Conservation (phyloP, 257 asterid species). For the Parsonsia alboflavescens region DNA sequence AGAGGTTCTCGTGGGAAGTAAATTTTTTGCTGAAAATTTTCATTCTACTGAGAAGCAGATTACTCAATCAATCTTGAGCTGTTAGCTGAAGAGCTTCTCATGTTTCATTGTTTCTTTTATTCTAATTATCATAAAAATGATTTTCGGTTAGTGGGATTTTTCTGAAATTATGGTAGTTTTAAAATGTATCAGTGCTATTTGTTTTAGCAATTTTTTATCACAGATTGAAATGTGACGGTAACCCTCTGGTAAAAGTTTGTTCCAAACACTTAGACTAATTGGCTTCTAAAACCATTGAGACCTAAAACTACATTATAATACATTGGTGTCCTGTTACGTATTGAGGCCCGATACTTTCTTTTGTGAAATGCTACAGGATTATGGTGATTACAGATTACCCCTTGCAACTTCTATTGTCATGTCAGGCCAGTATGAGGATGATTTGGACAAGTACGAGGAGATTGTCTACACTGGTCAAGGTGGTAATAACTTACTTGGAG, state of each 20-base stretch:
- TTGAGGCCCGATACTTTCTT: background rate
- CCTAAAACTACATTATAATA: background rate
- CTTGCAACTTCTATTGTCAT: constrained; percentile 62
- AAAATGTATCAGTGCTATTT: background rate
- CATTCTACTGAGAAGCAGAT: background rate
- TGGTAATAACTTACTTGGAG: constrained; percentile 71
- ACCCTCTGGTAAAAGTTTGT: background rate
- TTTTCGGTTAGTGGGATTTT: too few species aligned
- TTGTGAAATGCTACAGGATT: constrained; percentile 35
- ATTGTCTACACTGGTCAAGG: constrained; percentile 92
- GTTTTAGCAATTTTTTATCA: background rate
- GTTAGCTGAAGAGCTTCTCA: background rate
- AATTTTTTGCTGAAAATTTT: background rate
- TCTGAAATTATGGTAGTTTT: background rate
- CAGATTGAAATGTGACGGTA: background rate
- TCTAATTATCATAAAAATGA: too few species aligned
- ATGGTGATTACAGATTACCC: constrained; percentile 41
- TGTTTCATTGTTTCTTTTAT: background rate
- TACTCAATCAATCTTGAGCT: background rate
- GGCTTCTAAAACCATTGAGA: background rate
- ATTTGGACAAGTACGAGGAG: constrained; percentile 69
- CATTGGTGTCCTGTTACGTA: background rate
- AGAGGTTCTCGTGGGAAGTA: background rate
- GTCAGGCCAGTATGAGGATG: constrained; percentile 95
- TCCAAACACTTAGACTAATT: background rate